Conservation (phyloP, 2,329 filamentous ascomycete species). For the Neofusicoccum laricinum region DNA sequence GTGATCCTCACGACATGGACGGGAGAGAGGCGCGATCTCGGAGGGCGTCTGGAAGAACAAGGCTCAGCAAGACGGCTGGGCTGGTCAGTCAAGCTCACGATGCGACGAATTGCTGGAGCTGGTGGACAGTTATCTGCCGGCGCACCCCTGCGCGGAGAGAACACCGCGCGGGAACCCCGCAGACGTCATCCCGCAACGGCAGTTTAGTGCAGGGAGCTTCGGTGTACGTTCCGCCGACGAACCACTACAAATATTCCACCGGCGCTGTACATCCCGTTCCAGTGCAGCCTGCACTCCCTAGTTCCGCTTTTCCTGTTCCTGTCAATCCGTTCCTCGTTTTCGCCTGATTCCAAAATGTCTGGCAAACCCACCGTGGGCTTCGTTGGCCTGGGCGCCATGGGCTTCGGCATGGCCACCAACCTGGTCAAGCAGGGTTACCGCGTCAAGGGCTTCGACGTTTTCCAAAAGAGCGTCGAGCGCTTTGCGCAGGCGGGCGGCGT, state of each 20-base stretch:
- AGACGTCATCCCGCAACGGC: slow-evolving; percentile 5
- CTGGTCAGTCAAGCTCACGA: slow-evolving; percentile 4
- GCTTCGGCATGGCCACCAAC: slow-evolving; percentile 76
- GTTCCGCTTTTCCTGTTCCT: background rate
- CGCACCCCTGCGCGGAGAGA: slow-evolving; percentile 6
- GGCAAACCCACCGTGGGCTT: slow-evolving; percentile 57
- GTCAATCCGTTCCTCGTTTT: background rate
- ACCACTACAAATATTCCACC: slow-evolving; percentile 6
- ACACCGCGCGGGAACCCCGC: slow-evolving; percentile 4
- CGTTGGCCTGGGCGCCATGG: slow-evolving; percentile 77
- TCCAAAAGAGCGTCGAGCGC: slow-evolving; percentile 61
- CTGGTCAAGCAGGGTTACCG: slow-evolving; percentile 64
- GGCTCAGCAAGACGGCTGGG: background rate
- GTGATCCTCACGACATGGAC: too few relatives aligned
- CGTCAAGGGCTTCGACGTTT: slow-evolving; percentile 72
- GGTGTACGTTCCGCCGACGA: background rate
- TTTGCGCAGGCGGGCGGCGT: slow-evolving; percentile 63
- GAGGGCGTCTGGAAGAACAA: background rate
- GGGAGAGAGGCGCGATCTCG: background rate
- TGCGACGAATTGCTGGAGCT: slow-evolving; percentile 1
- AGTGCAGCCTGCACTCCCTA: background rate
- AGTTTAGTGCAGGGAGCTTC: slow-evolving; percentile 4
- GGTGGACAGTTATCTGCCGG: background rate
- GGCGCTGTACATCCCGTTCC: background rate
- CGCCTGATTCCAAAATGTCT: background rate